phyloP scores from a whole-genome alignment of 1,284 basidiomycete species.

The Ustilago vetiveriae region DNA sequence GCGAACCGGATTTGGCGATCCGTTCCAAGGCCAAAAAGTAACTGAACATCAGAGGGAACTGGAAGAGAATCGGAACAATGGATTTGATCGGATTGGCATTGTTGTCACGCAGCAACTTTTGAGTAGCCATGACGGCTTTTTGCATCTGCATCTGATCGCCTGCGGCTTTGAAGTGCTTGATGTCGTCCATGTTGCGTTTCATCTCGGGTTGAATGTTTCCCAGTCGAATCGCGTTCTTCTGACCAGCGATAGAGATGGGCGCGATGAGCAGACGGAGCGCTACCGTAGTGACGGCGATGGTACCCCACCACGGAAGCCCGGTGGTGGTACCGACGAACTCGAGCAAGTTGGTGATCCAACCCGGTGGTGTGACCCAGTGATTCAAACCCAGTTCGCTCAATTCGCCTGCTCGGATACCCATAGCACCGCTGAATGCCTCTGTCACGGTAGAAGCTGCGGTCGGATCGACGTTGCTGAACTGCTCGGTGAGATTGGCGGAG shows the following conservation, averaged over 20 bases:
- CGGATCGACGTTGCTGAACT: conserved; percentile 31
- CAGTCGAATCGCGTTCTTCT: conserved; percentile 78
- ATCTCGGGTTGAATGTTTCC: conserved; percentile 75
- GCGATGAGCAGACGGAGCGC: conserved; percentile 77
- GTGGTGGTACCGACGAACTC: conserved; percentile 79
- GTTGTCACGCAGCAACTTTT: conserved; percentile 76
- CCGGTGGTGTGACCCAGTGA: conserved; percentile 68
- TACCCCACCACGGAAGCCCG: conserved; percentile 69
- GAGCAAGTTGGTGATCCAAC: conserved; percentile 75
- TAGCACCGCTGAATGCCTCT: conserved; percentile 30
- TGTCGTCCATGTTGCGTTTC: conserved; percentile 72
- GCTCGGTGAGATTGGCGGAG: conserved; percentile 14
- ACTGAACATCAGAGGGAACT: conserved; percentile 82
- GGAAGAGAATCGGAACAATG: conserved; percentile 74
- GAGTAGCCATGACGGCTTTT: conserved; percentile 72
- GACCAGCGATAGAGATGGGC: conserved; percentile 76
- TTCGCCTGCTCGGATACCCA: conserved; percentile 77
- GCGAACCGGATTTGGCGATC: conserved; percentile 78
- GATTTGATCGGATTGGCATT: conserved; percentile 76
- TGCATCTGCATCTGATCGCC: conserved; percentile 74
- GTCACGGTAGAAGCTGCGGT: conserved; percentile 33
- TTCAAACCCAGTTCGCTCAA: conserved; percentile 79
- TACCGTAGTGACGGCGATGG: conserved; percentile 77
- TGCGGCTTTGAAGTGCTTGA: conserved; percentile 69
- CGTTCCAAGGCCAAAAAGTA: conserved; percentile 84